Conservation (phyloP, 768 basidiomycete species). For the Trametopsis cervina region DNA sequence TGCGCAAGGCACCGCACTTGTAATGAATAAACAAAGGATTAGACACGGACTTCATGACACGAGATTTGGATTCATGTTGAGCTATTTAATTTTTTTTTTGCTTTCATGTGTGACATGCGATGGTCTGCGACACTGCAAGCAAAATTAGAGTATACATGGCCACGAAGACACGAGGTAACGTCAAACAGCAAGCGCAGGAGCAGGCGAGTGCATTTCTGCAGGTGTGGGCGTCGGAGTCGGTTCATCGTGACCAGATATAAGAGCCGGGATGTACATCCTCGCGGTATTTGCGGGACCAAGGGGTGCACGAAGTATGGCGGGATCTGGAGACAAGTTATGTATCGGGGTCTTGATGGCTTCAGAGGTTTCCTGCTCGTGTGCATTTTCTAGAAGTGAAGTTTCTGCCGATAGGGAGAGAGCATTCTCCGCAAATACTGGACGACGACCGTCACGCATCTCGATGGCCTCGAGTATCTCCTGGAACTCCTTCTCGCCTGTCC, state of each 20-base stretch:
- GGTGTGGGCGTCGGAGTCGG: constrained; percentile 17
- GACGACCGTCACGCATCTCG: constrained; percentile 29
- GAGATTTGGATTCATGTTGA: no score
- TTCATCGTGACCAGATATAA: constrained; percentile 14
- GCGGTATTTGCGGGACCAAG: constrained; percentile 13
- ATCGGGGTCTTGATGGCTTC: constrained; percentile 13
- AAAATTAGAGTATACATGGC: neutral
- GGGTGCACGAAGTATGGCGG: constrained; percentile 12
- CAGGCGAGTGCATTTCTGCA: neutral
- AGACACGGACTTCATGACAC: no score
- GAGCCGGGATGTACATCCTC: constrained; percentile 15
- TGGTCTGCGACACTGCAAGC: neutral
- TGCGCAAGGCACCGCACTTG: no score
- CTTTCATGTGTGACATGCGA: neutral
- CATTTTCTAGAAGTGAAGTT: neutral
- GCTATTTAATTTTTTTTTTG: neutral
- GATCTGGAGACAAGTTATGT: constrained; percentile 11
- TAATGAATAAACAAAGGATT: no score
- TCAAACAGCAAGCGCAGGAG: neutral
- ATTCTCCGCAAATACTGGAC: constrained; percentile 6
- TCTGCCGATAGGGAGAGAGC: neutral
- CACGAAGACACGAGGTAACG: no score
- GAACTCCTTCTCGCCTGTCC: constrained; percentile 60
- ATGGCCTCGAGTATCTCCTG: constrained; percentile 46
- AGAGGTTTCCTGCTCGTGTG: neutral